Evolutionary conservation across 148 eudicot species (phyloP).

Genomic region (Rhododendron ovatum): DNA sequence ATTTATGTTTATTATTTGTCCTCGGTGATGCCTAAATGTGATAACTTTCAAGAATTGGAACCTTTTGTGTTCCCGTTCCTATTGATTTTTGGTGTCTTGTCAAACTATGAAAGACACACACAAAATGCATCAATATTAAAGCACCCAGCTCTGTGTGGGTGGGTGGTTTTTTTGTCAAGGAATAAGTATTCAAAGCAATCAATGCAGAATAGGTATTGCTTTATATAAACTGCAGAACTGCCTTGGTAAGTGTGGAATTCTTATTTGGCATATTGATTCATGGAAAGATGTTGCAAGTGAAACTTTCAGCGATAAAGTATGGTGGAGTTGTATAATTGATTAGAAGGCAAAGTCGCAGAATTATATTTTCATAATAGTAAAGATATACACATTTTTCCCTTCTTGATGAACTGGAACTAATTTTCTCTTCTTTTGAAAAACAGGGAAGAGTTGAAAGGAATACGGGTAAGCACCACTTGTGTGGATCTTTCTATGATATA

Average conservation of each 20-base stretch:
- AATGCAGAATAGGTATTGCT: background rate
- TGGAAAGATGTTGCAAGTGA: background rate
- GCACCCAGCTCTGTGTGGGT: background rate
- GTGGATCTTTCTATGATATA: background rate
- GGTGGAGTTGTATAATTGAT: background rate
- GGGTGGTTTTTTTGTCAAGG: background rate
- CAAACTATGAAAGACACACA: background rate
- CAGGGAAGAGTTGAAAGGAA: conserved; percentile 74
- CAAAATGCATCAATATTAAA: background rate
- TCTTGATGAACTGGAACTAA: background rate
- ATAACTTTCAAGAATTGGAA: background rate
- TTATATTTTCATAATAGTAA: background rate
- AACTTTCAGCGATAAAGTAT: background rate
- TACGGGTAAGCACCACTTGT: conserved; percentile 42
- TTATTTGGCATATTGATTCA: background rate
- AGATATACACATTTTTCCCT: background rate
- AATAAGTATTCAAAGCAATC: background rate
- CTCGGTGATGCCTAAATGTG: background rate
- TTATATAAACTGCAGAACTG: background rate
- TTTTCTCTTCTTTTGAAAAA: background rate
- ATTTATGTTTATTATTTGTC: background rate
- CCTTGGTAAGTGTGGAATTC: background rate
- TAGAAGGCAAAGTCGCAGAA: background rate
- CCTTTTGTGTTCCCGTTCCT: background rate
- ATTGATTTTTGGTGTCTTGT: background rate